A percentile compares a stretch with the other conserved stretches of the same genome.
These are phyloP conservation scores for Syzygium syzygioides DNA, from an alignment of 441 rosid species.

Conservation along the genomic window DNA sequence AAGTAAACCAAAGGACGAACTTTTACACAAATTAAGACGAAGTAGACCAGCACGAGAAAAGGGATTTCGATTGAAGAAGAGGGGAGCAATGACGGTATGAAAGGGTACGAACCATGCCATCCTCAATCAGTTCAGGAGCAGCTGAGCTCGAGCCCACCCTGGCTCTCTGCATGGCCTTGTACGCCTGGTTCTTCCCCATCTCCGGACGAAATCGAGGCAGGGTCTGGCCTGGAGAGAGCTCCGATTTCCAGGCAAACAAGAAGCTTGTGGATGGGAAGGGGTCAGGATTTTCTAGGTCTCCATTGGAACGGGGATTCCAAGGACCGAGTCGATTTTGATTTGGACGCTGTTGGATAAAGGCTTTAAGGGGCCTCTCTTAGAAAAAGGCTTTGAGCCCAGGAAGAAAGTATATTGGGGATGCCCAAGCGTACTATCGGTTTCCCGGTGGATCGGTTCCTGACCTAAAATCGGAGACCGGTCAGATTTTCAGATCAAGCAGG, in stretches of 20 bases:
- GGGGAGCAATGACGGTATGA: constrained; percentile 22
- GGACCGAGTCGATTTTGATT: background rate
- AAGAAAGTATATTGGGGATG: background rate
- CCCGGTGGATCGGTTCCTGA: accelerated
- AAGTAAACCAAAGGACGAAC: background rate
- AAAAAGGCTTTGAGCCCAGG: background rate
- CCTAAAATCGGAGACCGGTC: background rate
- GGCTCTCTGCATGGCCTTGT: constrained; percentile 98
- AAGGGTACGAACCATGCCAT: constrained; percentile 99
- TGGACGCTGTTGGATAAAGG: background rate
- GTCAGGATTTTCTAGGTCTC: background rate
- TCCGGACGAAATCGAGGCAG: background rate
- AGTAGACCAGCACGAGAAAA: background rate
- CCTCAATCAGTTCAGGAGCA: constrained; percentile 81
- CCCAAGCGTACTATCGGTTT: background rate
- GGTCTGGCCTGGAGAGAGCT: background rate
- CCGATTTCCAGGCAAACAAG: background rate
- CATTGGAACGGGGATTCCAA: background rate
- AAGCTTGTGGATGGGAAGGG: background rate
- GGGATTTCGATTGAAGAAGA: background rate
- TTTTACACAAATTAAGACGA: background rate
- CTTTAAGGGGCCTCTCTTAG: background rate
- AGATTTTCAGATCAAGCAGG: accelerated
- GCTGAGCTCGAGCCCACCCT: constrained; percentile 78
- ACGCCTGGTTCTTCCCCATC: constrained; percentile 97